Evolutionary conservation across 2,329 filamentous ascomycete genomes (phyloP), one percentile per base, ranked within the genome.

Genomic region (Plectosphaerella plurivora): DNA sequence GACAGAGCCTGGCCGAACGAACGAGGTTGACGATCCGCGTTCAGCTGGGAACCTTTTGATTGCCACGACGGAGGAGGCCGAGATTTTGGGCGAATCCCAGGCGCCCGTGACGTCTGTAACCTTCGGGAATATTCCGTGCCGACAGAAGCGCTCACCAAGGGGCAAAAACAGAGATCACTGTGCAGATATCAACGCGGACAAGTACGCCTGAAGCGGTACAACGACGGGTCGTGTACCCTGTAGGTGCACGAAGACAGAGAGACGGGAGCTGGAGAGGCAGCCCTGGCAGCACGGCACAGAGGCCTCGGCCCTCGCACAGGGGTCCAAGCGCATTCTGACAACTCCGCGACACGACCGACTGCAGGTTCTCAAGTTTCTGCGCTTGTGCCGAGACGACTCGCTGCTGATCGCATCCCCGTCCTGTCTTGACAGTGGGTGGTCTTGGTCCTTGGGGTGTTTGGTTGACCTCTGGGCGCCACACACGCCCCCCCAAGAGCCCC

Each of bases 21-120:
- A 33, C 28, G 28, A 33, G 28, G 28, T 33, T 33, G 28, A 33
- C 11, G 28, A 33, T 79, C 3, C 69, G 65, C 0, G 81, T 83
- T 79, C 79, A 84, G 28, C 70, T 75, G 2, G 81, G 79, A 1
- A 77, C 73, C 22, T 22, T 22, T 22, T 22, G 22, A 22, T 22
- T 22, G 22, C 22, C 22, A 22, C 22, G 22, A 22, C 22, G 22
- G 18, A 84, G 65, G 6, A 33, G 11, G 28, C 28, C 28, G 28
- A 12, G 28, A 10, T 10, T 2, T 12, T 33, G 28, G 28, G 28
- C 28, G 28, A 33, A 33, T 33, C 28, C 28, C 28, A 33, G 28
- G 11, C 11, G 28, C 8, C 28, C 28, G 28, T 33, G 28, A 33
- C 28, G 28, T 33, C 28, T 33, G 11, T 22, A 33, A 4, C 28